Conservation (phyloP, 2,329 filamentous ascomycete species). For the Talaromyces sp. region DNA sequence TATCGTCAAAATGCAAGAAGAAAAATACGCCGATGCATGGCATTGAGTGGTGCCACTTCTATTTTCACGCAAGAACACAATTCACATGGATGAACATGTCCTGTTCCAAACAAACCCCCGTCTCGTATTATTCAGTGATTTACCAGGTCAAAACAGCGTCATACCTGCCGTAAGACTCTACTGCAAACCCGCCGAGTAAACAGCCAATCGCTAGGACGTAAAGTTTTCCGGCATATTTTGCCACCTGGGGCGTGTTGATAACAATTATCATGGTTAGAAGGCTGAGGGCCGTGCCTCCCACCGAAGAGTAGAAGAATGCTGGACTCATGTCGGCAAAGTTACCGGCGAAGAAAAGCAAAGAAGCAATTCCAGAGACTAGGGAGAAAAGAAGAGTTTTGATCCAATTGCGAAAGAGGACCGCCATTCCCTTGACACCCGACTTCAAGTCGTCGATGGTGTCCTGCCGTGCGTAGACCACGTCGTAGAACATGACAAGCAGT, state of each 20-base stretch:
- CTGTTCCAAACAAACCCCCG: neutral
- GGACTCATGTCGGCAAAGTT: neutral
- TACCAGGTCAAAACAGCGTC: neutral
- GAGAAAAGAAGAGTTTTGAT: conserved; percentile 2
- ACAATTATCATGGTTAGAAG: neutral
- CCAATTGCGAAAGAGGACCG: neutral
- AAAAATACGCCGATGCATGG: neutral
- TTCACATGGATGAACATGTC: neutral
- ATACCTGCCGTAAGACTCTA: neutral
- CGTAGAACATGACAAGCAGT: neutral
- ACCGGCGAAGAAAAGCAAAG: neutral
- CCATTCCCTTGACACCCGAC: neutral
- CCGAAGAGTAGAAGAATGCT: neutral
- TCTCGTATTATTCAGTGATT: neutral
- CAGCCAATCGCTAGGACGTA: neutral
- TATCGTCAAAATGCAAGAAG: neutral
- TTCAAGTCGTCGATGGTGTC: conserved; percentile 1
- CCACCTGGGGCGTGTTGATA: neutral
- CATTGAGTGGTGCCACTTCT: neutral
- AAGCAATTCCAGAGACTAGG: neutral
- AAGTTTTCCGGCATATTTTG: neutral
- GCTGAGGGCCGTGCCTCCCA: neutral
- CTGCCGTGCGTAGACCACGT: conserved; percentile 1
- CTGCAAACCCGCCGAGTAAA: neutral
- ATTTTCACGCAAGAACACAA: neutral